Conservation (phyloP, 208 protist species). For the Wallacemonas rigidus region DNA sequence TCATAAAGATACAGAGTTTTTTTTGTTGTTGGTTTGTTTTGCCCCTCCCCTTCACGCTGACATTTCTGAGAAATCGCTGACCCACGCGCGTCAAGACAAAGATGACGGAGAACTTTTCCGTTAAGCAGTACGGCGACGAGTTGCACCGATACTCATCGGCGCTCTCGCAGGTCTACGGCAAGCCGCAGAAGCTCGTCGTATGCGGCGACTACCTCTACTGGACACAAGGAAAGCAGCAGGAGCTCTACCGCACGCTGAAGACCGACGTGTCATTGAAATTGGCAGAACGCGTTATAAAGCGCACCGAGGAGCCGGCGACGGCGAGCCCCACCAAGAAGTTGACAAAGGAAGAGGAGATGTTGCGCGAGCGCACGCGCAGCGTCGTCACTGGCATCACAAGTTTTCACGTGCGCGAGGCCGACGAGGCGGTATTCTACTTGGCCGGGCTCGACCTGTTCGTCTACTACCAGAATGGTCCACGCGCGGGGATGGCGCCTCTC, state of each 20-base stretch:
- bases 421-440: slow-evolving; percentile 73
- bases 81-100: neutral
- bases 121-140: slow-evolving; percentile 52
- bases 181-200: slow-evolving; percentile 65
- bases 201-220: slow-evolving; percentile 68
- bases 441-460: slow-evolving; percentile 58
- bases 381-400: slow-evolving; percentile 60
- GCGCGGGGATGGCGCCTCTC: slow-evolving; percentile 38
- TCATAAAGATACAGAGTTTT: no score
- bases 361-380: slow-evolving; percentile 76
- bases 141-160: slow-evolving; percentile 37
- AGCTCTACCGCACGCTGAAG: slow-evolving; percentile 53
- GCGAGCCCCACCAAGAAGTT: slow-evolving; percentile 20
- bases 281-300: slow-evolving; percentile 18
- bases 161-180: slow-evolving; percentile 35
- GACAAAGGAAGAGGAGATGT: slow-evolving; percentile 80
- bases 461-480: slow-evolving; percentile 56
- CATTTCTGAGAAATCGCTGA: neutral
- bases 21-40: no score
- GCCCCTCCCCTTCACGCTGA: no score
- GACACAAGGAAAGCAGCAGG: slow-evolving; percentile 76
- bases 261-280: slow-evolving; percentile 16
- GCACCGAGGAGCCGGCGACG: neutral
- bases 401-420: slow-evolving; percentile 53
- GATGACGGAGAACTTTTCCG: slow-evolving; percentile 6